phyloP scores from a whole-genome alignment of 805 yeast genomes.

The Alloascoidea africana region DNA sequence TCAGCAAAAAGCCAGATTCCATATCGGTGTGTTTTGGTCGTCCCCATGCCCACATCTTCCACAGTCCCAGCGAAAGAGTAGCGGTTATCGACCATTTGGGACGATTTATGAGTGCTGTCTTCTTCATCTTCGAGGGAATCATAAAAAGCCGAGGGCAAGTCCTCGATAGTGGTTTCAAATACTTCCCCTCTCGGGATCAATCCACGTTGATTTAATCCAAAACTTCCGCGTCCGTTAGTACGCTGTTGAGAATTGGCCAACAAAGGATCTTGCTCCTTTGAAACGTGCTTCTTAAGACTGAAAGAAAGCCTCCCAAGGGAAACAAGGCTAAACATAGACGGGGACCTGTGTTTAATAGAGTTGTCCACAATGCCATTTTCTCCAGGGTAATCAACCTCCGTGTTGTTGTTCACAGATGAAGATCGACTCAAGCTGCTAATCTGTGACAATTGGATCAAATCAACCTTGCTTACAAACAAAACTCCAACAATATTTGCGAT shows the following conservation, averaged over 20 bases:
- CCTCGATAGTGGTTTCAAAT: neutral
- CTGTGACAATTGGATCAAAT: neutral
- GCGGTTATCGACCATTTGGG: too few relatives aligned
- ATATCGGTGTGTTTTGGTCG: too few relatives aligned
- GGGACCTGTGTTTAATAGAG: neutral
- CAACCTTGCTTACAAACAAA: slow-evolving; percentile 21
- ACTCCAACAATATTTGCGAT: slow-evolving; percentile 26
- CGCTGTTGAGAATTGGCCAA: neutral
- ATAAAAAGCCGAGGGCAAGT: neutral
- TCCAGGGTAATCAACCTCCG: neutral
- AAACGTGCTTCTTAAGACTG: neutral
- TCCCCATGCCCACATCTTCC: too few relatives aligned
- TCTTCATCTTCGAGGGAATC: neutral
- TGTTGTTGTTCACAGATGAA: neutral
- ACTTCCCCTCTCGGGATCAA: neutral
- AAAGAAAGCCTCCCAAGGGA: neutral
- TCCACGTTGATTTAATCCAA: too few relatives aligned
- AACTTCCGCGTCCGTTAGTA: too few relatives aligned
- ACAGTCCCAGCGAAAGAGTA: too few relatives aligned
- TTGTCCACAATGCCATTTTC: neutral
- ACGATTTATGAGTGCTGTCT: too few relatives aligned
- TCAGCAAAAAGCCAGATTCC: slow-evolving; percentile 13
- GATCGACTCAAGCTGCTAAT: neutral
- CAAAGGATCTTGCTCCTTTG: neutral
- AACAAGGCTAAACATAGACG: neutral